These are phyloP conservation scores for Asterophora parasitica DNA, from an alignment of 768 basidiomycete species.

Conservation along the genomic window DNA sequence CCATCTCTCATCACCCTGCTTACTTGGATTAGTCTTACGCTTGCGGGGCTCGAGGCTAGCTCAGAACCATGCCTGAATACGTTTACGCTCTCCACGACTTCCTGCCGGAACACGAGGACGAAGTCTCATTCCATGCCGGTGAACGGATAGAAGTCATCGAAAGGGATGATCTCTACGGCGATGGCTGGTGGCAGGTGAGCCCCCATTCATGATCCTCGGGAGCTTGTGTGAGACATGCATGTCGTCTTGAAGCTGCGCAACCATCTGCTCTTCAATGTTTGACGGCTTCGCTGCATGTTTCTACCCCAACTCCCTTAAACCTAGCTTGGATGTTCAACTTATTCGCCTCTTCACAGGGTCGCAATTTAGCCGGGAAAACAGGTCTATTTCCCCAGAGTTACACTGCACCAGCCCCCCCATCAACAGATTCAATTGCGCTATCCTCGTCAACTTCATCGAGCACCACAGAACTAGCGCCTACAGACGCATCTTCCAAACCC, in stretches of 20 bases:
- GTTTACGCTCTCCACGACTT: conserved; percentile 90
- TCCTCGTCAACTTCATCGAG: conserved; percentile 22
- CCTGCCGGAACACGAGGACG: conserved; percentile 89
- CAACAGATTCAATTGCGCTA: conserved; percentile 18
- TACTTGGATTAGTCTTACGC: not conserved
- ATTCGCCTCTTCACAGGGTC: conserved; percentile 53
- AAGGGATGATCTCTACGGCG: conserved; percentile 87
- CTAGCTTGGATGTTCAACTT: conserved; percentile 2
- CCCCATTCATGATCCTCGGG: conserved; percentile 7
- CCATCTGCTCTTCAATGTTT: not conserved
- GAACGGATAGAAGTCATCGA: conserved; percentile 89
- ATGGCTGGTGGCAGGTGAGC: conserved; percentile 88
- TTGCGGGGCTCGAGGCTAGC: conserved; percentile 1
- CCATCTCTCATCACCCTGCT: conserved; percentile 2
- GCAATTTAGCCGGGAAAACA: conserved; percentile 73
- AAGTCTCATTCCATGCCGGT: conserved; percentile 79
- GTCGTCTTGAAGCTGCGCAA: not conserved
- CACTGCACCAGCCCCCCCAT: conserved; percentile 58
- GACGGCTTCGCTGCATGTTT: too few species aligned
- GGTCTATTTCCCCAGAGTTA: conserved; percentile 93
- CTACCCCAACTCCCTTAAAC: not conserved
- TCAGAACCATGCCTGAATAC: conserved; percentile 61
- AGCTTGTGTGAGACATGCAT: not conserved
- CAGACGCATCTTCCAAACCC: conserved; percentile 17
- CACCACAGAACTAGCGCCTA: conserved; percentile 13